A percentile compares a stretch with the other conserved stretches of the same genome.
phyloP scores from a whole-genome alignment of 768 basidiomycete species.

The Strobilomyces confusus region DNA sequence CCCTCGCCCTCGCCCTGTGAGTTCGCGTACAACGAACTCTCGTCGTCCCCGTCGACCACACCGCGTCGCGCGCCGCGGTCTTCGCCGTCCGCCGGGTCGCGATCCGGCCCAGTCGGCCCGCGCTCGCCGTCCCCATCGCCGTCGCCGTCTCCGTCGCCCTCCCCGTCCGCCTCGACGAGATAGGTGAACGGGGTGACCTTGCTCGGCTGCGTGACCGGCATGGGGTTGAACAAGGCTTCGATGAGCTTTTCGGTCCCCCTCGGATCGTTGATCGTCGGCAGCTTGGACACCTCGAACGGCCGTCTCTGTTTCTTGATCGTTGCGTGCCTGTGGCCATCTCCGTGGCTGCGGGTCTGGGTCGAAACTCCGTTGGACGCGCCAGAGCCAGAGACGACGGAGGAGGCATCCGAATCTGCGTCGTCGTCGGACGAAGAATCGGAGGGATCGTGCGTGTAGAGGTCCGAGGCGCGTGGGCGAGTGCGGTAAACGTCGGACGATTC shows the following conservation, averaged over 20 bases:
- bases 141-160: conserved; percentile 17
- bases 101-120: neutral
- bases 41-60: conserved; percentile 11
- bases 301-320: conserved; percentile 21
- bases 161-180: conserved; percentile 28
- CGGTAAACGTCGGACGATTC: conserved; percentile 49
- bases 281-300: conserved; percentile 31
- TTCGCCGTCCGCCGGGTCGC: neutral
- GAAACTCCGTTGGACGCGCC: neutral
- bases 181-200: conserved; percentile 36
- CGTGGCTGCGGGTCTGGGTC: neutral
- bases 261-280: conserved; percentile 54
- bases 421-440: conserved; percentile 31
- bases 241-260: conserved; percentile 70
- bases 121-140: conserved; percentile 11
- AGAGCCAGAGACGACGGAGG: conserved; percentile 19
- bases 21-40: conserved; percentile 22
- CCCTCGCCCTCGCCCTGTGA: conserved; percentile 12
- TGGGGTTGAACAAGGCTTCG: conserved; percentile 77
- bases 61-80: neutral
- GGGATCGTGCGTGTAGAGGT: conserved; percentile 34
- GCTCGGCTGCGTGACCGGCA: conserved; percentile 35
- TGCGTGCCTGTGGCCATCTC: neutral
- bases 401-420: conserved; percentile 15
- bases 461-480: conserved; percentile 48